Conservation (phyloP, 768 basidiomycete species). For the Mycena filopes region DNA sequence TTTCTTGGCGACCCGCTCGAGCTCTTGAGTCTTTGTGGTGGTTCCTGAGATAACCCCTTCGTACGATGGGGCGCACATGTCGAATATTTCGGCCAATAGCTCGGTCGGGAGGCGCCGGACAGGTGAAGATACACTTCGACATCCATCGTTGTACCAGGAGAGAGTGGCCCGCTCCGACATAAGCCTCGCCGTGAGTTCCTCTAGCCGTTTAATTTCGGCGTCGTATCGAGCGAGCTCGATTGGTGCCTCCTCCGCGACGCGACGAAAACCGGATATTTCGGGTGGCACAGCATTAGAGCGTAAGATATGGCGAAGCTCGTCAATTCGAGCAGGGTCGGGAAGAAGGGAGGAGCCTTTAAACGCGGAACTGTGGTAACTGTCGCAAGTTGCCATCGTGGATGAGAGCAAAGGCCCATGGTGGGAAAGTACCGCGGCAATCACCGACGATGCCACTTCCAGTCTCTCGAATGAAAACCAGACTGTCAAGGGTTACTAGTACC, state of each 20-base stretch:
- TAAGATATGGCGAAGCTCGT: background rate
- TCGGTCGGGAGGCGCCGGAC: conserved; percentile 9
- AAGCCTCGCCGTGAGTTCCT: background rate
- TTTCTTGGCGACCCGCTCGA: conserved; percentile 1
- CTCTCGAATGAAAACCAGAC: too few species aligned
- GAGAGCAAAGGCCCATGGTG: too few species aligned
- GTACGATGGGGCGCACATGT: background rate
- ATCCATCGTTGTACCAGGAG: background rate
- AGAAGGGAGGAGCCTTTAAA: background rate
- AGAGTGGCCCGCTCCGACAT: background rate
- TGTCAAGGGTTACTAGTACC: too few species aligned
- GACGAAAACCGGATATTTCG: background rate
- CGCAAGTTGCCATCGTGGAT: too few species aligned
- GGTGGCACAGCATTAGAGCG: conserved; percentile 4
- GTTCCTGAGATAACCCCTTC: background rate
- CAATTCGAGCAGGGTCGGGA: background rate
- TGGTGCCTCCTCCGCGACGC: background rate
- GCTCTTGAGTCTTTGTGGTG: background rate
- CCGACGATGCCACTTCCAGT: too few species aligned
- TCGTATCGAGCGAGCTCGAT: background rate
- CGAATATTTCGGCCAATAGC: conserved; percentile 16
- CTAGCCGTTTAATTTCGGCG: background rate
- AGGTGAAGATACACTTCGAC: conserved; percentile 8
- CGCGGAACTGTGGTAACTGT: background rate
- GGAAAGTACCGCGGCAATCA: too few species aligned